Conservation (phyloP, 345 rosid species). For the Rhizophora mangle region DNA sequence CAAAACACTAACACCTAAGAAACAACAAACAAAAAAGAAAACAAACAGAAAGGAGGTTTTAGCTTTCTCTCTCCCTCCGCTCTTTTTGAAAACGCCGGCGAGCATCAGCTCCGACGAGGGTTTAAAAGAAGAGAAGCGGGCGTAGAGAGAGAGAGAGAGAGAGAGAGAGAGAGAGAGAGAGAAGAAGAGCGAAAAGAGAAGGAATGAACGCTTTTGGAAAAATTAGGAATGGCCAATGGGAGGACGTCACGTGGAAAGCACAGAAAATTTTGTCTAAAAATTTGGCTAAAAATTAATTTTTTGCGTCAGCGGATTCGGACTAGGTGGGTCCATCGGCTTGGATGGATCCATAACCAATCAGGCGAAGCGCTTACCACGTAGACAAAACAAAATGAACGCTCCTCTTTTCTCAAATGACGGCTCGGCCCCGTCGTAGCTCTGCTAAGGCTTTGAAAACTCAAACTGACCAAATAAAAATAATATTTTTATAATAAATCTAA, state of each 20-base stretch:
- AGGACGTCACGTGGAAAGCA: slow-evolving; percentile 33
- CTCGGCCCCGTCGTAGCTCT: no score
- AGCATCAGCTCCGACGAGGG: not conserved
- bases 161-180: not conserved
- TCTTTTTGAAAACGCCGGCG: not conserved
- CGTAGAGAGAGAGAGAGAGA: not conserved
- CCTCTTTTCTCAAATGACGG: no score
- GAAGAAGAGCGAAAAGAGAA: not conserved
- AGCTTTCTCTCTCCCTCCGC: not conserved
- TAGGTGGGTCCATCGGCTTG: slow-evolving; percentile 7
- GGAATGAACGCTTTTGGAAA: slow-evolving; percentile 12
- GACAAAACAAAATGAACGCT: no score
- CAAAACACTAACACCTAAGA: not conserved
- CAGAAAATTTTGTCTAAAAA: not conserved
- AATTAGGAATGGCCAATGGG: slow-evolving; percentile 10
- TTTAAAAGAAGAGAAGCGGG: not conserved
- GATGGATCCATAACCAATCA: not conserved
- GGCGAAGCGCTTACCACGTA: no score
- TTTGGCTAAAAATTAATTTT: not conserved
- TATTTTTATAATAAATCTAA: no score
- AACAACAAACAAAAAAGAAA: not conserved
- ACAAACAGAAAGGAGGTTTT: not conserved
- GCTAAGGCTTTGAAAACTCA: no score
- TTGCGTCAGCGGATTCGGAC: slow-evolving; percentile 36
- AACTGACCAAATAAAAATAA: no score